Percentiles rank a stretch among this genome's conserved stretches.
Evolutionary conservation across 768 basidiomycete species (phyloP).

Genomic region (Lactarius tabidus): DNA sequence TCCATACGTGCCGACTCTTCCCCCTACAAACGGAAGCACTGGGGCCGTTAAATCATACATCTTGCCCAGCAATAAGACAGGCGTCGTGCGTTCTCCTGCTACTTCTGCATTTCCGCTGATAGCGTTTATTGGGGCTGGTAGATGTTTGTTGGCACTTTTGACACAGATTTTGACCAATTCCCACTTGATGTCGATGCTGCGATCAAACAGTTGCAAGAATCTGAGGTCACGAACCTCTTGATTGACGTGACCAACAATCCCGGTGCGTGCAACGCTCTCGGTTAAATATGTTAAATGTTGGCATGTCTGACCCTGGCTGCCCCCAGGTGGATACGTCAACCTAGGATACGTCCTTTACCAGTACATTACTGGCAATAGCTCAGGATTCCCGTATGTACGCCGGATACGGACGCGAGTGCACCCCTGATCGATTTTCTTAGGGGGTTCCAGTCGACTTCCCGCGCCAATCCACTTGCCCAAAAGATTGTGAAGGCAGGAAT

Average conservation of each 20-base stretch:
- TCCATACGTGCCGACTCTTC: constrained; percentile 46
- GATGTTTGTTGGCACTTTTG: constrained; percentile 63
- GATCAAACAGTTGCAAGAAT: constrained; percentile 42
- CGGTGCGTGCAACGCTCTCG: constrained; percentile 36
- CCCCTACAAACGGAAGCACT: constrained; percentile 42
- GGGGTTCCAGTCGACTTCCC: constrained; percentile 52
- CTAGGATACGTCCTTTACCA: constrained; percentile 58
- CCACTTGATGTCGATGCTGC: constrained; percentile 47
- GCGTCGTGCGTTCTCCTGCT: constrained; percentile 43
- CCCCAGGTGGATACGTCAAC: constrained; percentile 53
- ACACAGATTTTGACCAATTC: constrained; percentile 46
- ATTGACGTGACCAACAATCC: constrained; percentile 62
- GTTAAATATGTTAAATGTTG: no score
- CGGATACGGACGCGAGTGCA: neutral
- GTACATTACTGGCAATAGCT: constrained; percentile 47
- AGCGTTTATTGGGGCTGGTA: constrained; percentile 27
- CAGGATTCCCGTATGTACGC: constrained; percentile 49
- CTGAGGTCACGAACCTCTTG: constrained; percentile 48
- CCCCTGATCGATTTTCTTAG: constrained; percentile 31
- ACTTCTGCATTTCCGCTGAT: neutral
- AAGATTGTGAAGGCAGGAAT: constrained; percentile 56
- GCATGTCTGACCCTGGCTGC: neutral
- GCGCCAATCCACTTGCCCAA: constrained; percentile 54
- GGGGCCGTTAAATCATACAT: constrained; percentile 56
- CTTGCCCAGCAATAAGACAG: constrained; percentile 52